Percentiles rank a stretch among this genome's conserved stretches.
Evolutionary conservation across 1,284 basidiomycete species (phyloP).

Genomic region (Cutaneotrichosporon spelunceum): DNA sequence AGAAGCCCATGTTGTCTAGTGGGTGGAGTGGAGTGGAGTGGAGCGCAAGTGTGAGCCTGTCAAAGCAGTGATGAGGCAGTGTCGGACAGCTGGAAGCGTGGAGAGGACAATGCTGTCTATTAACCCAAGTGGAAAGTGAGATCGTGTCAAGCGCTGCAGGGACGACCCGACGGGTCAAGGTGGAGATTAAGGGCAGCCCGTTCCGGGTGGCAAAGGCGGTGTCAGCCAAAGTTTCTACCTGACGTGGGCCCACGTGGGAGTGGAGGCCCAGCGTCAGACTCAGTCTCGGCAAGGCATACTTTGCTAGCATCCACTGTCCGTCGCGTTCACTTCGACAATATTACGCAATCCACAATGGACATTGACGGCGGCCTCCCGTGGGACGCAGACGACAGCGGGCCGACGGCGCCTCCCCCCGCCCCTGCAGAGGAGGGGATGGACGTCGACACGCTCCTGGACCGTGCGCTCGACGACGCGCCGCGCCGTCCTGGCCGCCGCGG

Average conservation of each 20-base stretch:
- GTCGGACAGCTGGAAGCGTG: no score
- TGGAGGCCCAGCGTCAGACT: no score
- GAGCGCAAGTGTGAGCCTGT: neutral
- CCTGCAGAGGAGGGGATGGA: slow-evolving; percentile 9
- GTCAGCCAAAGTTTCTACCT: no score
- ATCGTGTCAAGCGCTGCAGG: neutral
- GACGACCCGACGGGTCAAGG: neutral
- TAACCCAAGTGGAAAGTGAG: neutral
- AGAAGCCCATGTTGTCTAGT: slow-evolving; percentile 64
- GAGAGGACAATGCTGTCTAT: no score
- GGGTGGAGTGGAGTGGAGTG: neutral
- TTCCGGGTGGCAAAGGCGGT: no score
- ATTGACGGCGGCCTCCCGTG: slow-evolving; percentile 36
- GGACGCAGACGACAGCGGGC: slow-evolving; percentile 23
- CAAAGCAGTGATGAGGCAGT: neutral
- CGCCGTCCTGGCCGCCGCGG: neutral
- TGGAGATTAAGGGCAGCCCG: neutral
- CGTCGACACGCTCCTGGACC: slow-evolving; percentile 31
- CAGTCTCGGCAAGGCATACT: neutral
- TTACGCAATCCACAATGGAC: slow-evolving; percentile 17
- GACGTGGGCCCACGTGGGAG: no score
- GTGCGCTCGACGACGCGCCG: slow-evolving; percentile 40
- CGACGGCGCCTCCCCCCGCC: neutral
- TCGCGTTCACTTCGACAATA: neutral
- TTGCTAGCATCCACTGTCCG: no score